phyloP scores from a whole-genome alignment of 73 alveolate genomes.

The Paramecium biaurelia region DNA sequence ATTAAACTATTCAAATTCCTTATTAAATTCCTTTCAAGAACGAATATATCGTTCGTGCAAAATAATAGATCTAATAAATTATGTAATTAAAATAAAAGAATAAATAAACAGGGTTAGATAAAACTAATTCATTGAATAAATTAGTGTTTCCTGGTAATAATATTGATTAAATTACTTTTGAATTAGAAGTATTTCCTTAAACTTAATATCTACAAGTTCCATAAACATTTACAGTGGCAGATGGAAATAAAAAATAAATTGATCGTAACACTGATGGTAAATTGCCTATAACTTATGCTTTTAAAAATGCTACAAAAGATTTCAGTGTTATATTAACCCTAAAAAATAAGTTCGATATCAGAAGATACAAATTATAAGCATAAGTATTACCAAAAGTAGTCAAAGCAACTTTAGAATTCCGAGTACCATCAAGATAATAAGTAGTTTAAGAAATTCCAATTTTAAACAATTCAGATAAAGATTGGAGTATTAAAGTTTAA shows the following conservation, averaged over 20 bases:
- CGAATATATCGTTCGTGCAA: constrained; percentile 34
- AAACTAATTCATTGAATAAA: not conserved
- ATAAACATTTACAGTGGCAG: constrained; percentile 25
- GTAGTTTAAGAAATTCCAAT: constrained; percentile 96
- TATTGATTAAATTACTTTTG: constrained; percentile 14
- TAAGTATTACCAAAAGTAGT: constrained; percentile 95
- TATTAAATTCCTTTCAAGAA: constrained; percentile 53
- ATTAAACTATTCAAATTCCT: not conserved
- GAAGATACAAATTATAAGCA: constrained; percentile 91
- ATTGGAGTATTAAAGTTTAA: constrained; percentile 92
- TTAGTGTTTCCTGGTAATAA: constrained; percentile 52
- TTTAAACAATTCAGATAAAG: constrained; percentile 92
- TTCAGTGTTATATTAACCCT: constrained; percentile 79
- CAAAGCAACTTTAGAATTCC: constrained; percentile 93
- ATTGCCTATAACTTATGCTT: constrained; percentile 54
- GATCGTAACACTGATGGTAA: constrained; percentile 47
- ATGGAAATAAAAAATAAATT: constrained; percentile 42
- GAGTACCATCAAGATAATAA: constrained; percentile 91
- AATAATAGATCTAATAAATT: constrained; percentile 31
- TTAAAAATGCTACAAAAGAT: constrained; percentile 84
- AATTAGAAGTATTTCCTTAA: constrained; percentile 52
- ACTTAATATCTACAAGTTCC: constrained; percentile 52
- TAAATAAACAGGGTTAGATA: constrained; percentile 50
- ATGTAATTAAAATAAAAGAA: constrained; percentile 38
- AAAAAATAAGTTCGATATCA: constrained; percentile 88